These are phyloP conservation scores for Pisolithus thermaeus DNA, from an alignment of 1,284 basidiomycete genomes.

Conservation along the genomic window DNA sequence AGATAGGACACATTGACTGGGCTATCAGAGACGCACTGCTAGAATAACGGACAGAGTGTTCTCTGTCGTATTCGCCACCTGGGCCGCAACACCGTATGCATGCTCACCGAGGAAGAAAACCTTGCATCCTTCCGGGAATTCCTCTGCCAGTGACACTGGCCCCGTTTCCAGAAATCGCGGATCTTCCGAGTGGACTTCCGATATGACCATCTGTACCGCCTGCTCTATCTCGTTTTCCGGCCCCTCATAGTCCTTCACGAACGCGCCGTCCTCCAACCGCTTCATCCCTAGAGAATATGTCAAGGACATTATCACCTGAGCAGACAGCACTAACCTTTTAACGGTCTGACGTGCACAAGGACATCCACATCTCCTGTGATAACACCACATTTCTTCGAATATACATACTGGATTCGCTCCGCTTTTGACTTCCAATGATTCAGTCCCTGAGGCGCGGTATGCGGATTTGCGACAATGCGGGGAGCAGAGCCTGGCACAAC, in stretches of 20 bases:
- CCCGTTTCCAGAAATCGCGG: constrained; percentile 81
- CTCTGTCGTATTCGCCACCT: constrained; percentile 70
- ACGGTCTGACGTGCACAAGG: constrained; percentile 76
- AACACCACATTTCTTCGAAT: constrained; percentile 89
- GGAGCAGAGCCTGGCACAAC: constrained; percentile 48
- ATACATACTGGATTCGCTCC: constrained; percentile 75
- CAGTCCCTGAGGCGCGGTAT: constrained; percentile 54
- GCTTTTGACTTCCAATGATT: constrained; percentile 73
- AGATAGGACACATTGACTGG: constrained; percentile 3
- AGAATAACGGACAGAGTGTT: constrained; percentile 71
- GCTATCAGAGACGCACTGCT: constrained; percentile 51
- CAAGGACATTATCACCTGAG: not conserved
- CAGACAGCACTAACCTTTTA: constrained; percentile 62
- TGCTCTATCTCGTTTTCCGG: constrained; percentile 78
- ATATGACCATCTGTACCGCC: constrained; percentile 80
- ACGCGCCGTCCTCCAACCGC: constrained; percentile 81
- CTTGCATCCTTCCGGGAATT: constrained; percentile 86
- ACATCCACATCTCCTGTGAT: constrained; percentile 79
- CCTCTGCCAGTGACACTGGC: constrained; percentile 78
- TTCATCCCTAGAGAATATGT: constrained; percentile 62
- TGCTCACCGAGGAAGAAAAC: constrained; percentile 95
- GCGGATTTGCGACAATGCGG: constrained; percentile 67
- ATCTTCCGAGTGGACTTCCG: constrained; percentile 80
- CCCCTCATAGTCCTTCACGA: constrained; percentile 93
- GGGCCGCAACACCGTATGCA: constrained; percentile 92